Conservation (phyloP, 768 basidiomycete genomes). For the Lactifluus rugatus region DNA sequence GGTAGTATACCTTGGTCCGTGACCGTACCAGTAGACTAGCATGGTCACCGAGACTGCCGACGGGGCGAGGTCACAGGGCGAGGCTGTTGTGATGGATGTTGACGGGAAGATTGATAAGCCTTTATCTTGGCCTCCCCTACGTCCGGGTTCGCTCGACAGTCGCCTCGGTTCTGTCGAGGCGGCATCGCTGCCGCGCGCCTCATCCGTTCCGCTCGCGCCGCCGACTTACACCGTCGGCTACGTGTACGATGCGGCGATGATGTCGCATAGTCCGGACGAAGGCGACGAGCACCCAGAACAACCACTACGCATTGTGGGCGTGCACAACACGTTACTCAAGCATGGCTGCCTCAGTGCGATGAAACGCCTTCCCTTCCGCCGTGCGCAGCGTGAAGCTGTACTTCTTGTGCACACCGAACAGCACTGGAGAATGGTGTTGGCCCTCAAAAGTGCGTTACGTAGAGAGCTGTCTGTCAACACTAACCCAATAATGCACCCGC, state of each 20-base stretch:
- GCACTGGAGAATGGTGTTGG: conserved; percentile 85
- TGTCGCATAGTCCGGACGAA: conserved; percentile 59
- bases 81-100: conserved; percentile 7
- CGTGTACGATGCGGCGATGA: conserved; percentile 83
- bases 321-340: conserved; percentile 56
- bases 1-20: too few relatives aligned
- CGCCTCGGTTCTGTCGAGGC: conserved; percentile 2
- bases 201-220: conserved; percentile 22
- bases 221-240: conserved; percentile 51
- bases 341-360: conserved; percentile 57
- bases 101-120: conserved; percentile 1
- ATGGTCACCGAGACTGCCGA: conserved; percentile 10
- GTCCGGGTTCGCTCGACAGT: not conserved
- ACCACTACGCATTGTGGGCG: conserved; percentile 66
- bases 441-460: conserved; percentile 20
- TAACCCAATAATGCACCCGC: conserved; percentile 15
- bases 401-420: conserved; percentile 84
- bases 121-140: not conserved
- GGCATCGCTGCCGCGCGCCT: conserved; percentile 21
- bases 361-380: conserved; percentile 67
- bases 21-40: not conserved
- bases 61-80: conserved; percentile 2
- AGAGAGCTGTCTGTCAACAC: conserved; percentile 7
- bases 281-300: conserved; percentile 68
- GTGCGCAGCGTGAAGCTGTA: conserved; percentile 68